Evolutionary conservation across 257 asterid species (phyloP).

Genomic region (Nicotiana tabacum): DNA sequence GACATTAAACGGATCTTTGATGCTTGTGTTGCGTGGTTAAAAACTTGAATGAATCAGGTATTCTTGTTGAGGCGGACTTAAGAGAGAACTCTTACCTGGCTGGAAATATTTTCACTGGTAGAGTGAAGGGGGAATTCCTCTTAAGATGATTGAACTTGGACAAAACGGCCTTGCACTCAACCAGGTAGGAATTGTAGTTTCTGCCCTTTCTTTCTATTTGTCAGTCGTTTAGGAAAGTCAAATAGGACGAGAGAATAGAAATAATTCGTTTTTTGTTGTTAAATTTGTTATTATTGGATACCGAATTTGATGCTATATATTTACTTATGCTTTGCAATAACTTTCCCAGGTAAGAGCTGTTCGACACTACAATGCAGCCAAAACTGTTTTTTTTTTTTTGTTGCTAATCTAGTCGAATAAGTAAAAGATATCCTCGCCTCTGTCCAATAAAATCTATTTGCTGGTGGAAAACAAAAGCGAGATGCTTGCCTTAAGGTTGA

Average conservation of each 20-base stretch:
- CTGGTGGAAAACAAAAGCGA: conserved; percentile 58
- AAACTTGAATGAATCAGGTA: conserved; percentile 63
- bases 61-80: conserved; percentile 65
- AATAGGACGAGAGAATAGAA: neutral
- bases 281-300: neutral
- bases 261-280: neutral
- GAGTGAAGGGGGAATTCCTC: conserved; percentile 80
- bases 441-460: conserved; percentile 62
- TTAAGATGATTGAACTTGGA: conserved; percentile 85
- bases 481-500: conserved; percentile 67
- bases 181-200: conserved; percentile 40
- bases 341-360: conserved; percentile 59
- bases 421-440: conserved; percentile 45
- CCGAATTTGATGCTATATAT: neutral
- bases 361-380: conserved; percentile 62
- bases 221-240: neutral
- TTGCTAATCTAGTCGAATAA: conserved; percentile 48
- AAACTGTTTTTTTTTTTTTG: conserved; percentile 51
- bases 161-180: conserved; percentile 74
- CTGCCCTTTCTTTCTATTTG: conserved; percentile 7
- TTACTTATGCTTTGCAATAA: neutral
- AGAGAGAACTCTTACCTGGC: conserved; percentile 87
- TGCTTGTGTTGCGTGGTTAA: conserved; percentile 68
- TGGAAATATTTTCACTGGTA: conserved; percentile 95
- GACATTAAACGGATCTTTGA: conserved; percentile 50